Conservation (phyloP, 1,139 yeast genomes). For the Sporopachydermia cereana region DNA sequence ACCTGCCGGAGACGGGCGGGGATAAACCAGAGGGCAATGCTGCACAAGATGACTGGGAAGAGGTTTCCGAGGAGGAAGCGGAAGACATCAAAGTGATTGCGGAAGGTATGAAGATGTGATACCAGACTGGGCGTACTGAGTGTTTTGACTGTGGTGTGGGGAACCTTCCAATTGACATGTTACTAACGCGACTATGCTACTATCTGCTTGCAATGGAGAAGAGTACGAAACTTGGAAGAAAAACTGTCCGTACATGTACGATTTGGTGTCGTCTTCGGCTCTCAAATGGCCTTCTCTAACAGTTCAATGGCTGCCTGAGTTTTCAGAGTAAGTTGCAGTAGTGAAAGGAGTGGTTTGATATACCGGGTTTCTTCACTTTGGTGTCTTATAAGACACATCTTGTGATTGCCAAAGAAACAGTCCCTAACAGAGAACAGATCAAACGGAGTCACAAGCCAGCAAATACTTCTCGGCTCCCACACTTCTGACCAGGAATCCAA, state of each 20-base stretch:
- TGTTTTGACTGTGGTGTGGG: too few species aligned
- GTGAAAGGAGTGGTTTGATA: neutral
- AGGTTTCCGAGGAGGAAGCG: constrained; percentile 8
- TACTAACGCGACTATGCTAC: too few species aligned
- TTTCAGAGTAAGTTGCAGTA: constrained; percentile 9
- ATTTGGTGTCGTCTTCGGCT: constrained; percentile 69
- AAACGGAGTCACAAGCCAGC: constrained; percentile 19
- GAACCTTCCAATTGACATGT: too few species aligned
- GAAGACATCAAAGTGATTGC: constrained; percentile 3
- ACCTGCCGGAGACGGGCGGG: constrained; percentile 5
- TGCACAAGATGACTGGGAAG: constrained; percentile 4
- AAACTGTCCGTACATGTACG: constrained; percentile 70
- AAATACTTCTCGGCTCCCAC: constrained; percentile 57
- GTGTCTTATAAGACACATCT: too few species aligned
- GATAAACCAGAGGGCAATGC: constrained; percentile 5
- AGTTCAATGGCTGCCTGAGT: constrained; percentile 61
- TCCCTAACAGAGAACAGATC: too few species aligned
- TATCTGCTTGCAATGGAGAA: constrained; percentile 25
- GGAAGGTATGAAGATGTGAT: constrained; percentile 3
- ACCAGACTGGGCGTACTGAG: neutral
- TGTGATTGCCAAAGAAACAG: too few species aligned
- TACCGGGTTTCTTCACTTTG: too few species aligned
- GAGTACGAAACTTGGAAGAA: constrained; percentile 73
- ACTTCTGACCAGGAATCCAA: constrained; percentile 59
- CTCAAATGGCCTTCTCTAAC: constrained; percentile 74